phyloP scores from a whole-genome alignment of 345 rosid genomes.

The Barbarea vulgaris region DNA sequence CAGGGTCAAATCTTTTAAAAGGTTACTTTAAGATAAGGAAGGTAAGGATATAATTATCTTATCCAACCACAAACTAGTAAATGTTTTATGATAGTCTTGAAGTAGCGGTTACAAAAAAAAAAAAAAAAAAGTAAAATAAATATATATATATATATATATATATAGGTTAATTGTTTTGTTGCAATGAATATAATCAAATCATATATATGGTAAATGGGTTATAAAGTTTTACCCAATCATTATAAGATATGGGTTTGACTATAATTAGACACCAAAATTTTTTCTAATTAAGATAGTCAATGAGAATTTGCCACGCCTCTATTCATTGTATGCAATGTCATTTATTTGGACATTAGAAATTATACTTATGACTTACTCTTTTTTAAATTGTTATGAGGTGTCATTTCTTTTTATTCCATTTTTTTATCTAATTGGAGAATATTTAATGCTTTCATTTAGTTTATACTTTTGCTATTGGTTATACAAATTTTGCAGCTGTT shows the following conservation, averaged over 20 bases:
- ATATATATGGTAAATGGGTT: neutral
- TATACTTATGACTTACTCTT: neutral
- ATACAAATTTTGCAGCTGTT: neutral
- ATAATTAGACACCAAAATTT: neutral
- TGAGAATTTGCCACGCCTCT: neutral
- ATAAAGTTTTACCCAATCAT: neutral
- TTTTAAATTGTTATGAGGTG: neutral
- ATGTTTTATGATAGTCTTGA: neutral
- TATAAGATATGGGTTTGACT: neutral
- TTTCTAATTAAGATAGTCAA: neutral
- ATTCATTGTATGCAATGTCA: conserved; percentile 2
- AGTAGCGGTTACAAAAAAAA: conserved; percentile 9
- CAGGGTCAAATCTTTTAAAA: neutral
- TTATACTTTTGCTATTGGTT: neutral
- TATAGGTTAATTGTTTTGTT: neutral
- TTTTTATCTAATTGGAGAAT: neutral
- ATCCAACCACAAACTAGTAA: neutral
- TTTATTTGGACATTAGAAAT: neutral
- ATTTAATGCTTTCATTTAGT: neutral
- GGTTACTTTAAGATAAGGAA: neutral
- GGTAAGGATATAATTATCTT: neutral
- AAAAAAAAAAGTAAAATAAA: neutral
- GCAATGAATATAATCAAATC: neutral
- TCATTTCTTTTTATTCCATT: neutral
- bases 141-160: no score